Percentiles rank a stretch among this genome's conserved stretches.
Evolutionary conservation across 257 asterid species (phyloP).

Genomic region (Verbascum thapsus): DNA sequence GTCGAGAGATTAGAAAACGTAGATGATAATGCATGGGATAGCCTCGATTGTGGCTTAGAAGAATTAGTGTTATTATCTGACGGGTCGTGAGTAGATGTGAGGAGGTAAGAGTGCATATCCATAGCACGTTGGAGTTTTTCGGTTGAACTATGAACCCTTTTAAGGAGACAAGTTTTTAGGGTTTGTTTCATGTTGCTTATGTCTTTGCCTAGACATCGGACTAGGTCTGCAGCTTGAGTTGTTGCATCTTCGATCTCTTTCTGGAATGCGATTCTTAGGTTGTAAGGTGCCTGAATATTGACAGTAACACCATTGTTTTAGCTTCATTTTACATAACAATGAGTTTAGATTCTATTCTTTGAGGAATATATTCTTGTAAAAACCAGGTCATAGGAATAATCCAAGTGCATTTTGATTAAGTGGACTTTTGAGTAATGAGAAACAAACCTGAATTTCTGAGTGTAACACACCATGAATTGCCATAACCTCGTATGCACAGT

Average conservation of each 20-base stretch:
- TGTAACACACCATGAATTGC: constrained; percentile 80
- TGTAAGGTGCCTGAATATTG: constrained; percentile 55
- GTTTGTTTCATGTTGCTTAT: constrained; percentile 47
- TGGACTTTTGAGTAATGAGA: constrained; percentile 22
- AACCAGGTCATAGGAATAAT: constrained; percentile 27
- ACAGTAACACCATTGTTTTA: not conserved
- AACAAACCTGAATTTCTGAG: constrained; percentile 68
- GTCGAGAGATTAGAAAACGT: constrained; percentile 36
- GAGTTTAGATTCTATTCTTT: not conserved
- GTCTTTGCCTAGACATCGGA: constrained; percentile 55
- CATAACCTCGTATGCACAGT: constrained; percentile 73
- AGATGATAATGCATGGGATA: constrained; percentile 39
- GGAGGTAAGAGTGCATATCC: constrained; percentile 61
- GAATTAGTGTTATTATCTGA: constrained; percentile 21
- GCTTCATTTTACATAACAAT: not conserved
- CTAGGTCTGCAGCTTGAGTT: constrained; percentile 54
- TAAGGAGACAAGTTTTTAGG: constrained; percentile 44
- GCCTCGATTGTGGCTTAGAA: constrained; percentile 32
- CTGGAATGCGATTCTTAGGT: constrained; percentile 54
- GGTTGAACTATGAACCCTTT: constrained; percentile 48
- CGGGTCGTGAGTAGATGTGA: constrained; percentile 41
- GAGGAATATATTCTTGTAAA: constrained; percentile 41
- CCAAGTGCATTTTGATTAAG: not conserved
- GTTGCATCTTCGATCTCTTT: constrained; percentile 64
- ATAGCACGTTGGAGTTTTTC: constrained; percentile 60